Base-by-base conservation (phyloP, 2,329 filamentous ascomycete genomes). In the Metarhizium anisopliae region DNA sequence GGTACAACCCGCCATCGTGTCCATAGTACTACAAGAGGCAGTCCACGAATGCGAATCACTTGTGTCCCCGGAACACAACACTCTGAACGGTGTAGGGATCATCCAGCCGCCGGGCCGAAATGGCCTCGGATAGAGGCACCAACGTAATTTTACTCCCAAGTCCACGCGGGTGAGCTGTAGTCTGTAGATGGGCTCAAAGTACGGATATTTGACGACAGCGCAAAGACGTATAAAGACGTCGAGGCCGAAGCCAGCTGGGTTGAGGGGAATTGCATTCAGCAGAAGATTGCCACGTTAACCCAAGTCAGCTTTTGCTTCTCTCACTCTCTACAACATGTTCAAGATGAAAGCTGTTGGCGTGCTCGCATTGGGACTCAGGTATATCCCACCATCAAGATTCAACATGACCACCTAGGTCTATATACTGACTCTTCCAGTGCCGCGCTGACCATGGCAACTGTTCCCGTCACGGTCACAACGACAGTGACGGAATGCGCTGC, bases 381-480 rank as follows among this genome's bases (percentile, higher is more conserved):
- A 47, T 25, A n/a, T 25, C 2, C 20, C n/a, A 6, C 16, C 10
- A 4, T 18, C 16, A 10, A 25, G 4, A 2, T 25, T 13, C 13
- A 18, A 25, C 43, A 13, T 11, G 43, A 10, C 6, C 20, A 20
- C 43, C 20, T 25, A 16, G n/a, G 40, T 14, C 16, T 14, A 18
- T 14, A 6, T 14, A 43, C n/a, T 14, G 20, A 6, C 43, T 47
- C 3, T 10, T 16, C 3, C 43, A 70, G 68, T 52, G 62, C 61
- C 3, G 56, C 59, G 38, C 36, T 63, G 18, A 66, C 59, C 18
- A 54, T 25, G 20, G 67, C 68, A 35, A 60, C 61, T 6, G 43
- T 25, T 4, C 67, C 68, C 2, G 57, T 68, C 6, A 72, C 70
- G 8, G 63, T 70, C 20, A 70, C 67, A 6, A 51, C 52, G 47